Evolutionary conservation across 2,329 filamentous ascomycete species (phyloP), one percentile per base, ranked within the genome.

Genomic region (Fusarium lateritium): DNA sequence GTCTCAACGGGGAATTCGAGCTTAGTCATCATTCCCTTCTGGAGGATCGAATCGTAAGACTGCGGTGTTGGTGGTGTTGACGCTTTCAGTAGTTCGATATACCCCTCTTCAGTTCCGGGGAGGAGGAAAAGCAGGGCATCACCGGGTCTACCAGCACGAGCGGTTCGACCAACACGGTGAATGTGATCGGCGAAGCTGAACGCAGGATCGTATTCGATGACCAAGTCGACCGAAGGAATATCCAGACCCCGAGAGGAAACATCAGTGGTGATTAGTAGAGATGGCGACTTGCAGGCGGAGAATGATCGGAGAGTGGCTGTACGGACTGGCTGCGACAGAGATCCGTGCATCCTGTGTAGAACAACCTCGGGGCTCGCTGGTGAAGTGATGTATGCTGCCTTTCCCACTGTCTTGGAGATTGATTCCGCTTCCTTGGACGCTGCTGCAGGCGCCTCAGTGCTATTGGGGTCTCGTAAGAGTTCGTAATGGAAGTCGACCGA

Each of bases 401-500:
- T 86, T 10, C 89, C 85, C n/a, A 93, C 87, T 0, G 92, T 94
- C 66, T 84, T 85, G 43, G 83, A 83, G 2, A 83, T 83, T 14
- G 77, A 61, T 65, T 79, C 74, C 46, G 76, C 63, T 6, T 80
- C 73, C 59, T 80, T 78, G 42, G 76, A 73, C 5, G 76, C 70
- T 33, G 75, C 61, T 3, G 65, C 69, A 17, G 77, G 67, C 3
- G 69, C 51, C 11, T 77, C 76, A 0, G 75, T 64, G 5, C 76
- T 75, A 13, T 76, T 77, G 0, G 78, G 77, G 26, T 81, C 74
- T 43, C 84, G 91, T 59, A 99, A 88, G 5, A 97, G 83, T 64
- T 97, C 92, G 77, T 94, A 98, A 78, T 98, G 95, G 74, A 98
- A 99, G 77, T 99, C 94, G 62, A 98, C 96, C 2, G 94, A 96